Conservation (phyloP, 768 basidiomycete genomes). For the Tylopilus balloui region DNA sequence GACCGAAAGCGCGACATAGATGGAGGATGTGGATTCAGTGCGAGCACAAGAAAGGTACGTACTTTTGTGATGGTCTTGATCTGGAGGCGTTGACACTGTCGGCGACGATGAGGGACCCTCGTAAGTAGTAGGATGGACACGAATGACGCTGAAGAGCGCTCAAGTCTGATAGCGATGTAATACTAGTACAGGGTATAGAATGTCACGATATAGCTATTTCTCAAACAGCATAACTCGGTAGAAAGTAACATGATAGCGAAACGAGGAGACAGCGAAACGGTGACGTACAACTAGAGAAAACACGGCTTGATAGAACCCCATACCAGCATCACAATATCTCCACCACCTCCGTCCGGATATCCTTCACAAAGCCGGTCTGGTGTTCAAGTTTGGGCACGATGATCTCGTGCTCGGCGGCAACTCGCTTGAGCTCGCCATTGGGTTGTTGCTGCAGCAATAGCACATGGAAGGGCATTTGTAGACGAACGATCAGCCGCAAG, state of each 20-base stretch:
- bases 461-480: neutral
- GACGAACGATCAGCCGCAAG: too few relatives aligned
- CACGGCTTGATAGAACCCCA: too few relatives aligned
- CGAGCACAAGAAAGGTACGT: constrained; percentile 11
- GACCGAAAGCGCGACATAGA: neutral
- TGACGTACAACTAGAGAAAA: too few relatives aligned
- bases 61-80: constrained; percentile 27
- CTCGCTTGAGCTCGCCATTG: neutral
- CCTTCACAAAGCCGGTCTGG: neutral
- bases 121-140: neutral
- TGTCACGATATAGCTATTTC: too few relatives aligned
- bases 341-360: neutral
- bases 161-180: too few relatives aligned
- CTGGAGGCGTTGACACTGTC: constrained; percentile 28
- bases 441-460: neutral
- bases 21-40: neutral
- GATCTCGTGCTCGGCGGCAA: neutral
- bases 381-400: neutral
- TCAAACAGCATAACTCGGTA: too few relatives aligned
- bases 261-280: too few relatives aligned
- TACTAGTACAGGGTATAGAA: too few relatives aligned
- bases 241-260: too few relatives aligned
- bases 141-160: too few relatives aligned
- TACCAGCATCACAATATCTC: neutral
- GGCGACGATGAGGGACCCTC: constrained; percentile 18